Percentiles rank a stretch among this genome's conserved stretches.
Conservation (phyloP, 2,329 filamentous ascomycete genomes). For the Aspergillus brunneoviolaceus region DNA sequence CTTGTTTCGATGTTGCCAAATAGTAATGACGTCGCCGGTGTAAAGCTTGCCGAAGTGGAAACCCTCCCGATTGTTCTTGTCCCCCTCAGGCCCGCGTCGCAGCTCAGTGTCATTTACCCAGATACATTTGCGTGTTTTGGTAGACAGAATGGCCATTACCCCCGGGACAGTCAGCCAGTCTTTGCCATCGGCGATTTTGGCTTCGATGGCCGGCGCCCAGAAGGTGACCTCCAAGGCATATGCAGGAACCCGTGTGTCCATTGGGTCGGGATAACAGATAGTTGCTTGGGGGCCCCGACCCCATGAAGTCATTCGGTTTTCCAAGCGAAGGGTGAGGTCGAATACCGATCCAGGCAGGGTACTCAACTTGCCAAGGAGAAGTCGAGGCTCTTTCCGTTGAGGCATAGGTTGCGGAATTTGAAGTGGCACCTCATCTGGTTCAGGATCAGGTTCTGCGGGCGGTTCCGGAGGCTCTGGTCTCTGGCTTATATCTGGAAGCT, state of each 20-base stretch:
- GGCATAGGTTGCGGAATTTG: conserved; percentile 11
- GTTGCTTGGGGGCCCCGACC: conserved; percentile 72
- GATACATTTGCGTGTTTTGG: conserved; percentile 74
- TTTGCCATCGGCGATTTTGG: conserved; percentile 56
- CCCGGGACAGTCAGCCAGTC: conserved; percentile 55
- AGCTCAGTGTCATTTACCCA: conserved; percentile 72
- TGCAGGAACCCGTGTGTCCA: conserved; percentile 75
- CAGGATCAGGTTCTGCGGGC: conserved; percentile 15
- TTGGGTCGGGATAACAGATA: conserved; percentile 59
- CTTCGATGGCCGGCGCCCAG: conserved; percentile 68
- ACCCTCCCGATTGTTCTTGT: conserved; percentile 51
- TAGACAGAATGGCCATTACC: conserved; percentile 71
- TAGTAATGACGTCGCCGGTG: conserved; percentile 72
- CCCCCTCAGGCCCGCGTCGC: conserved; percentile 54
- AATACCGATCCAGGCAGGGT: conserved; percentile 65
- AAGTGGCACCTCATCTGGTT: conserved; percentile 2
- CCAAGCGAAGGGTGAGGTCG: conserved; percentile 64
- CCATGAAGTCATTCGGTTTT: conserved; percentile 70
- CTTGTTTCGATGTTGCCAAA: conserved; percentile 57
- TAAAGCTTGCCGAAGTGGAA: conserved; percentile 66
- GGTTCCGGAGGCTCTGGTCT: conserved; percentile 17
- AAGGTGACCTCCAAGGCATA: conserved; percentile 76
- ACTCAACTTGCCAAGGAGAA: conserved; percentile 63
- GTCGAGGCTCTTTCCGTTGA: conserved; percentile 36
- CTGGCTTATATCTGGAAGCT: conserved; percentile 25